phyloP scores from a whole-genome alignment of 1,284 basidiomycete genomes.

The Ustilago sp. region DNA sequence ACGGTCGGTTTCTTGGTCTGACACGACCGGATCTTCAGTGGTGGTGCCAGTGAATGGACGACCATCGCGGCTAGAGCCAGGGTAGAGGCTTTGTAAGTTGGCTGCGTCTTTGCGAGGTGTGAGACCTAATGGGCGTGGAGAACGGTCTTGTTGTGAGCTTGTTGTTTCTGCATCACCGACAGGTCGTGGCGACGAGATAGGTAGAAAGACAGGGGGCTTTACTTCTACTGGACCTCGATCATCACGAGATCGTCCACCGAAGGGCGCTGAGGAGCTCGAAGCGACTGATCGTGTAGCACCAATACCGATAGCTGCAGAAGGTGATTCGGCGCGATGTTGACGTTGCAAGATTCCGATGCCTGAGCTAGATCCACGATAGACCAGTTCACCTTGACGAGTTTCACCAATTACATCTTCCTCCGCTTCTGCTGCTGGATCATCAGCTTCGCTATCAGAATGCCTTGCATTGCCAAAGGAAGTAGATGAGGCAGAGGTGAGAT shows the following conservation, averaged over 20 bases:
- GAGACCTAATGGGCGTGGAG: slow-evolving; percentile 15
- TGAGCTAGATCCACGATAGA: slow-evolving; percentile 61
- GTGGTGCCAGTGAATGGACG: background rate
- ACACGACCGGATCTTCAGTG: slow-evolving; percentile 38
- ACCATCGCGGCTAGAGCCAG: slow-evolving; percentile 22
- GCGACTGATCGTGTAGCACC: slow-evolving; percentile 21
- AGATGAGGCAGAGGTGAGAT: slow-evolving; percentile 13
- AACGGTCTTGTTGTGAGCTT: slow-evolving; percentile 44
- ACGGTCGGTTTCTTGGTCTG: slow-evolving; percentile 44
- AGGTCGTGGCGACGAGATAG: slow-evolving; percentile 38
- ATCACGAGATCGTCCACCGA: slow-evolving; percentile 24
- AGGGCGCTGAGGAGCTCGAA: slow-evolving; percentile 35
- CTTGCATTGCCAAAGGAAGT: slow-evolving; percentile 1
- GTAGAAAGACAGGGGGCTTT: slow-evolving; percentile 37
- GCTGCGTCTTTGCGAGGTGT: slow-evolving; percentile 17
- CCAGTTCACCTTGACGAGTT: slow-evolving; percentile 51
- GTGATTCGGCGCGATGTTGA: slow-evolving; percentile 45
- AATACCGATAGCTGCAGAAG: slow-evolving; percentile 12
- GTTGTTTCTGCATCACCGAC: slow-evolving; percentile 29
- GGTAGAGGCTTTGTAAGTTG: slow-evolving; percentile 22
- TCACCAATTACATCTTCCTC: slow-evolving; percentile 53
- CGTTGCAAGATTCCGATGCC: slow-evolving; percentile 61
- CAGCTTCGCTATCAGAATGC: slow-evolving; percentile 23
- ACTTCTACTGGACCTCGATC: slow-evolving; percentile 14
- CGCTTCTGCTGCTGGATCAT: slow-evolving; percentile 29